Evolutionary conservation across 495 filamentous ascomycete genomes (phyloP), one percentile per base, ranked within the genome.

Genomic region (Jackrogersella minutella): DNA sequence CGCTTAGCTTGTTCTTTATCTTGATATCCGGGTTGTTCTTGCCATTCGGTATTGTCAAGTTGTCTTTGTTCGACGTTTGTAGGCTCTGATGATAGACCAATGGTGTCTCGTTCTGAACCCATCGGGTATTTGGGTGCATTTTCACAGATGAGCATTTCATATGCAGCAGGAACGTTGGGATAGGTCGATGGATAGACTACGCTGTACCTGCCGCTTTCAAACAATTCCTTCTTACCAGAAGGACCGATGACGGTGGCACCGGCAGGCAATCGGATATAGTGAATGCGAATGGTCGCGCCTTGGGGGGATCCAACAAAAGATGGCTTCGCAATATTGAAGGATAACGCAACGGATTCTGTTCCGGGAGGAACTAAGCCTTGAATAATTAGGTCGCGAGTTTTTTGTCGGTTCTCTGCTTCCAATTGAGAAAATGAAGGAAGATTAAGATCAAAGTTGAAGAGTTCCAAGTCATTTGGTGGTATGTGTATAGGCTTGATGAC

Each of bases 181-280:
- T 8, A 4, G 8, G 19, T 5, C 1, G 4, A 3, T 9, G 50
- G 49, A 30, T 55, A 49, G 6, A 54, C 2, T 3, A 66, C 17
- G 0, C 21, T 60, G 31, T 66, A 66, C 16, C 10, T 17, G 40
- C 62, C 62, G 13, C 37, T 11, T 17, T 47, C 22, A 0, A 4
- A 0, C 1, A 66, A 24, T 19, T 7, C 5, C 31, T 47, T 59
- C 28, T 1, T 11, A 11, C 41, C 37, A 0, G 2, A 2, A 10
- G 44, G 53, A 33, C 44, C 9, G 0, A 64, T 1, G 0, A 64
- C 46, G 36, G 53, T 14, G 28, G 24, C 14, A 1, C 46, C 37
- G 21, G 34, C 36, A 11, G 62, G 54, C 14, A 58, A 19, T 37
- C 19, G 7, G 43, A 64, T 24, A 7, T 31, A 31, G 1, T 49